Conservation (phyloP, 495 filamentous ascomycete species). For the Pyrenula aspistea region DNA sequence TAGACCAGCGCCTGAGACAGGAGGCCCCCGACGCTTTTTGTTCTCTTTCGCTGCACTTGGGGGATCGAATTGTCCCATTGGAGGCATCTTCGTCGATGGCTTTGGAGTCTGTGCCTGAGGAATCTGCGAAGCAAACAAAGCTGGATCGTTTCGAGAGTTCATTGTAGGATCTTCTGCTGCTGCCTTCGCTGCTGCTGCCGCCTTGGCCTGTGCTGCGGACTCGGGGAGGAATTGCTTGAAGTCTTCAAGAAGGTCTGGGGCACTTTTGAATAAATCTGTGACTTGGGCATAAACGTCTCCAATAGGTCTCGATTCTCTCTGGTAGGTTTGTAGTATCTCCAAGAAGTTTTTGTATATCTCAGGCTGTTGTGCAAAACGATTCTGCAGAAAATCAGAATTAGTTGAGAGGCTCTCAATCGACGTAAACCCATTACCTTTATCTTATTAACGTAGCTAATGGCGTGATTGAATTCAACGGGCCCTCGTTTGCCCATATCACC, state of each 20-base stretch:
- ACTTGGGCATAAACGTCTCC: slow-evolving; percentile 98
- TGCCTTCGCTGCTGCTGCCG: slow-evolving; percentile 47
- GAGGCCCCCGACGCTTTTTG: slow-evolving; percentile 57
- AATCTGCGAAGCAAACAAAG: slow-evolving; percentile 26
- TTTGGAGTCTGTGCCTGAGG: slow-evolving; percentile 36
- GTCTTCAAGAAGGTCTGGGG: slow-evolving; percentile 93
- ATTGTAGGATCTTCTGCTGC: slow-evolving; percentile 55
- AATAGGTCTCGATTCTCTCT: slow-evolving; percentile 95
- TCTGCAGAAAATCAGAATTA: slow-evolving; percentile 36
- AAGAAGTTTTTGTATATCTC: slow-evolving; percentile 99
- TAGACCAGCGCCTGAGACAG: slow-evolving; percentile 15
- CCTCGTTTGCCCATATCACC: slow-evolving; percentile 70
- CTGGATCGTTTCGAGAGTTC: slow-evolving; percentile 42
- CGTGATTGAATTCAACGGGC: slow-evolving; percentile 98
- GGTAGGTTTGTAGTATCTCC: slow-evolving; percentile 97
- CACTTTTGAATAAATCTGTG: slow-evolving; percentile 81
- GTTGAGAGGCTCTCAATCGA: not conserved
- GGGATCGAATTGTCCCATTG: slow-evolving; percentile 86
- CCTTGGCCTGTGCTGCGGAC: slow-evolving; percentile 81
- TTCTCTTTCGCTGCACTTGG: slow-evolving; percentile 54
- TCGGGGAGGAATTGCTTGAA: slow-evolving; percentile 99
- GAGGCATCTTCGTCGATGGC: slow-evolving; percentile 68
- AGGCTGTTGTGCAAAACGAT: slow-evolving; percentile 85
- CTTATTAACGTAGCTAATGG: slow-evolving; percentile 99
- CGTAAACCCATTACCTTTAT: slow-evolving; percentile 61